Evolutionary conservation across 1,139 yeast species (phyloP), one percentile per base, ranked within the genome.

Genomic region (Kurtzmaniella quercitrusa): DNA sequence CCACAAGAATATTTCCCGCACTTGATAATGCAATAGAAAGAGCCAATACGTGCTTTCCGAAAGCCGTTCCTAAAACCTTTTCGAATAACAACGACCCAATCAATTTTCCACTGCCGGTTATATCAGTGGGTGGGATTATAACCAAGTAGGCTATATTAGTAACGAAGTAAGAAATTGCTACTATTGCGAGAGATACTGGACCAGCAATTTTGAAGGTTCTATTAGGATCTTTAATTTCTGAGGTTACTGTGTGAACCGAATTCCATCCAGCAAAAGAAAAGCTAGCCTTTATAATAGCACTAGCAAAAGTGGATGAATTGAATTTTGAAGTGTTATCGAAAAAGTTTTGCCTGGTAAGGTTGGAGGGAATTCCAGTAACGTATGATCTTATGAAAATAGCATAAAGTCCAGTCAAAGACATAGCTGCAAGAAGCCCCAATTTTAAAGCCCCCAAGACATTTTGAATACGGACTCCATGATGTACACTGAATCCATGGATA

Each of bases 261-360:
- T 74, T 79, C 87, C 87, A 81, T 2, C 88, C 88, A 2, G 78
- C 68, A 46, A 74, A 79, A 5, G 84, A 78, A 60, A 78, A 81
- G 44, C 78, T 68, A 2, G 84, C 81, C 52, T 77, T 78, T 16
- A 80, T 69, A 20, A 80, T 70, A 0, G 84, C 84, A 43, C 78
- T 63, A 0, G 84, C 74, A 46, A 80, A 63, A 1, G 77, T 67
- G 0, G 84, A 65, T 1, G 70, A 44, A 2, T 74, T 58, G 0
- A 75, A 66, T 0, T 58, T 44, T 2, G 66, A 53, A 44, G 51
- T 61, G 1, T 55, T 46, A 2, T 52, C 51, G 39, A 52, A 67
- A 15, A 34, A 34, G 14, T 34, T 34, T 57, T 15, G 38, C 33
- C 46, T 28, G 41, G 58, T 60, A 40, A 75, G 67, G 37, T 70